Evolutionary conservation across 2,329 filamentous ascomycete genomes (phyloP), one percentile per base, ranked within the genome.

Genomic region (Fusarium coffeatum): DNA sequence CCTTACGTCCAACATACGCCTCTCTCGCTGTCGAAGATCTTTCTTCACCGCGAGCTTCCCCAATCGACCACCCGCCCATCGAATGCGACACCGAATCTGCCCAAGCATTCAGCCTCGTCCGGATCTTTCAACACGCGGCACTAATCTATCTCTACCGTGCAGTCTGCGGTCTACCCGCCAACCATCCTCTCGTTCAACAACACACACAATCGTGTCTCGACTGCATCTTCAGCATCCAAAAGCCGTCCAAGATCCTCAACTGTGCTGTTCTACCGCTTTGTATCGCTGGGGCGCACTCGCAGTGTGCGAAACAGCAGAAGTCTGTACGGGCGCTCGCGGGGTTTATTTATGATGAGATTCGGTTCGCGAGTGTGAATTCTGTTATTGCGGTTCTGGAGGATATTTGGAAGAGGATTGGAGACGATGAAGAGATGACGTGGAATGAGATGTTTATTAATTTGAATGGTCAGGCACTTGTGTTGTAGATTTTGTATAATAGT

Each of bases 131-230:
- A 18, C 80, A 81, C 30, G 74, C 80, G 0, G 82, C 80, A 0
- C 77, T 82, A 8, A 80, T 84, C 9, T 83, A 82, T 58, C 72
- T 83, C 2, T 84, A 83, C 55, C 75, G 82, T 37, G 81, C 80
- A 20, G 72, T 84, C 5, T 83, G 81, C 55, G 77, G 79, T 1
- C 72, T 83, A 6, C 76, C 80, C 4, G 75, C 78, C 3, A 73
- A 73, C 4, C 81, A 84, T 59, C 75, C 73, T 4, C 72, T 83
- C 0, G 81, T 83, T 0, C 82, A 84, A 23, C 77, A 82, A 37
- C 74, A 80, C 27, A 78, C 81, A 0, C 72, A 77, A 8, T 75
- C 76, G 2, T 81, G 78, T 13, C 76, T 82, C 7, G 77, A 78
- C 11, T 76, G 79, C 13, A 78, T 81, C 18, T 77, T 78, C 7